These are phyloP conservation scores for Yamadazyma trypodendri DNA, from an alignment of 1,139 yeast genomes.

Conservation along the genomic window DNA sequence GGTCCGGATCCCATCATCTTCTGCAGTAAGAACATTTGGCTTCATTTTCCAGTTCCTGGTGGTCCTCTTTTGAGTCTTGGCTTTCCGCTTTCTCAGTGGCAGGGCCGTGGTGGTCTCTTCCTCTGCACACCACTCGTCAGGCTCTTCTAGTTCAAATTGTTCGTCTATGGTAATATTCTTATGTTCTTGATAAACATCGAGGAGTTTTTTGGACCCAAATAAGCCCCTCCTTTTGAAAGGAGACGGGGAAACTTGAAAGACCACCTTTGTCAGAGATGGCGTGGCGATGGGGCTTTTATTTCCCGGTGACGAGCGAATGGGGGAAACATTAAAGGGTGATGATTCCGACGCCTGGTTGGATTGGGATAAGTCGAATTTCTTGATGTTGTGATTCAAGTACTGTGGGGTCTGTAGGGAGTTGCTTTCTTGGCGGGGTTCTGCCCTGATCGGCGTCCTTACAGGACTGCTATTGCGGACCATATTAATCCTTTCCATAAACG, in stretches of 20 bases:
- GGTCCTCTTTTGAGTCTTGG: constrained; percentile 58
- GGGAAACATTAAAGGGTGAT: constrained; percentile 11
- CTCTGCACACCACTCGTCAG: constrained; percentile 8
- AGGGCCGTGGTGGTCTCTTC: constrained; percentile 10
- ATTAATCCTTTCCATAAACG: constrained; percentile 14
- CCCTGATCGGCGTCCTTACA: not conserved
- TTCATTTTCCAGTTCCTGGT: constrained; percentile 61
- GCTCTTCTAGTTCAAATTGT: constrained; percentile 14
- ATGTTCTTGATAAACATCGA: constrained; percentile 40
- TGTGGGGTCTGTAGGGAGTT: constrained; percentile 29
- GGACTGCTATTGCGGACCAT: constrained; percentile 9
- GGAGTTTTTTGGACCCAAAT: constrained; percentile 16
- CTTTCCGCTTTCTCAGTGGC: constrained; percentile 27
- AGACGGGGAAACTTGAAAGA: constrained; percentile 45
- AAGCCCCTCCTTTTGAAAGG: constrained; percentile 42
- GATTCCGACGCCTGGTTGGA: constrained; percentile 1
- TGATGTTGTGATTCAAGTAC: constrained; percentile 26
- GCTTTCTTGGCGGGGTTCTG: not conserved
- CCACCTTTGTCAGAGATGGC: constrained; percentile 15
- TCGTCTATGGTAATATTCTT: constrained; percentile 21
- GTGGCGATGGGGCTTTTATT: not conserved
- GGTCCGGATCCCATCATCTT: constrained; percentile 26
- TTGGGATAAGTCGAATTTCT: constrained; percentile 21
- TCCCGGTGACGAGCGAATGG: not conserved
- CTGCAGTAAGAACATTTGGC: constrained; percentile 27